phyloP scores from a whole-genome alignment of 2,329 filamentous ascomycete genomes.

The Colletotrichum echinochloae region DNA sequence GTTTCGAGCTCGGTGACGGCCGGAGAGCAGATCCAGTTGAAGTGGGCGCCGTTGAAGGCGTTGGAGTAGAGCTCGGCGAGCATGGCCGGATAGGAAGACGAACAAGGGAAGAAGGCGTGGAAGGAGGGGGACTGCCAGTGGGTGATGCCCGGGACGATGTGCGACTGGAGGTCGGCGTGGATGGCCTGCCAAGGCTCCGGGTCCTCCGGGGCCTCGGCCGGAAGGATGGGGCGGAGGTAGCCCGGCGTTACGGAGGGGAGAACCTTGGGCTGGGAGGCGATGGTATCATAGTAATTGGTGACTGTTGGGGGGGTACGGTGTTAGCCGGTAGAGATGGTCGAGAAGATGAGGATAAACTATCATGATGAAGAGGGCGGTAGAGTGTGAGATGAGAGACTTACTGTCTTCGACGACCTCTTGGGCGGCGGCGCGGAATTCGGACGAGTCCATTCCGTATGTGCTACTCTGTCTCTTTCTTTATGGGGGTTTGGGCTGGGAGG shows the following conservation, averaged over 20 bases:
- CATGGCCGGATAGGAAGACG: conserved; percentile 84
- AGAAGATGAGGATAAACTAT: neutral
- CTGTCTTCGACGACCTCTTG: conserved; percentile 86
- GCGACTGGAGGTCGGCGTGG: conserved; percentile 82
- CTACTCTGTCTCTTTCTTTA: neutral
- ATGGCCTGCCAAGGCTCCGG: conserved; percentile 84
- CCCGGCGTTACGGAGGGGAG: conserved; percentile 84
- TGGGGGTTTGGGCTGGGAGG: neutral
- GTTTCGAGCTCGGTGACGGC: conserved; percentile 95
- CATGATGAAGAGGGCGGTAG: neutral
- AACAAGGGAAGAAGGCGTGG: conserved; percentile 94
- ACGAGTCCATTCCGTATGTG: conserved; percentile 73
- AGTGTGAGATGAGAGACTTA: conserved; percentile 55
- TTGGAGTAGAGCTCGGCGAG: conserved; percentile 93
- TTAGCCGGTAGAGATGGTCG: neutral
- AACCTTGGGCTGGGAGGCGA: conserved; percentile 74
- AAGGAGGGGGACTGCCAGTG: conserved; percentile 97
- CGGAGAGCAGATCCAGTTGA: conserved; percentile 97
- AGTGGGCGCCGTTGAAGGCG: conserved; percentile 89
- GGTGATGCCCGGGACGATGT: conserved; percentile 92
- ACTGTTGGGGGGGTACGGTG: conserved; percentile 63
- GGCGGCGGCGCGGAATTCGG: conserved; percentile 82
- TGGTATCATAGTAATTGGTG: conserved; percentile 83
- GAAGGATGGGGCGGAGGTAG: conserved; percentile 85
- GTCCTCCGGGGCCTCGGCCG: conserved; percentile 70